phyloP scores from a whole-genome alignment of 306 rosid genomes.

The Ammopiptanthus mongolicus region DNA sequence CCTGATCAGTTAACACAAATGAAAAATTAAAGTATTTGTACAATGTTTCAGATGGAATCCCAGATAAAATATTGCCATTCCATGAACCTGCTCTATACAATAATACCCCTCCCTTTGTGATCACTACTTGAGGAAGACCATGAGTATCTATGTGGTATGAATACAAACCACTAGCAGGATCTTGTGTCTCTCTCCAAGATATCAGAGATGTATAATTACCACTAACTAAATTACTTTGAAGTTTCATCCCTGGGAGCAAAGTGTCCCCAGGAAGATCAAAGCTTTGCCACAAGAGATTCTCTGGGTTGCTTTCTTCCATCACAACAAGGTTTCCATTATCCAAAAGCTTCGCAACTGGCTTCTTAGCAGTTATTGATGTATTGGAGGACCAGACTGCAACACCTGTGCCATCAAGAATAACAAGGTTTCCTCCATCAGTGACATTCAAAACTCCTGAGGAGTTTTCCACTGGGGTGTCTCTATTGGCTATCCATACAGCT shows the following conservation, averaged over 20 bases:
- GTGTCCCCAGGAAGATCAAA: constrained; percentile 32
- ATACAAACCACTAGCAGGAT: constrained; percentile 17
- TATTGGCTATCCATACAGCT: constrained; percentile 30
- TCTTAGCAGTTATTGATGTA: not conserved
- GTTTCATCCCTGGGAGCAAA: constrained; percentile 15
- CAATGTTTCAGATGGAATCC: not conserved
- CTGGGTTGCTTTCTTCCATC: not conserved
- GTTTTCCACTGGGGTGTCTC: constrained; percentile 17
- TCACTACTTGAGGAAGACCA: constrained; percentile 27
- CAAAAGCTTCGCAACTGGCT: constrained; percentile 26
- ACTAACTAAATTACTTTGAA: not conserved
- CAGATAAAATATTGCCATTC: constrained; percentile 27
- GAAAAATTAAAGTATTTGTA: not conserved
- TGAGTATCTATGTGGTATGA: constrained; percentile 17
- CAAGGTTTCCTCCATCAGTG: constrained; percentile 16
- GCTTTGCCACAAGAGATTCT: constrained; percentile 34
- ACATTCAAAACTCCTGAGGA: constrained; percentile 25
- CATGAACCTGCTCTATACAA: constrained; percentile 19
- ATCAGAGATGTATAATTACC: not conserved
- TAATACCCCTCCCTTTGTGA: not conserved
- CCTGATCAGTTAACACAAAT: constrained; percentile 20
- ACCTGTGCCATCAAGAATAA: constrained; percentile 6
- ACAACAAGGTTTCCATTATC: constrained; percentile 40
- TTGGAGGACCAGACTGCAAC: constrained; percentile 14
- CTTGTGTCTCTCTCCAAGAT: constrained; percentile 16